Percentiles rank a stretch among this genome's conserved stretches.
These are phyloP conservation scores for Picea engelmannii DNA, from an alignment of 83 land plant genomes.

Conservation along the genomic window DNA sequence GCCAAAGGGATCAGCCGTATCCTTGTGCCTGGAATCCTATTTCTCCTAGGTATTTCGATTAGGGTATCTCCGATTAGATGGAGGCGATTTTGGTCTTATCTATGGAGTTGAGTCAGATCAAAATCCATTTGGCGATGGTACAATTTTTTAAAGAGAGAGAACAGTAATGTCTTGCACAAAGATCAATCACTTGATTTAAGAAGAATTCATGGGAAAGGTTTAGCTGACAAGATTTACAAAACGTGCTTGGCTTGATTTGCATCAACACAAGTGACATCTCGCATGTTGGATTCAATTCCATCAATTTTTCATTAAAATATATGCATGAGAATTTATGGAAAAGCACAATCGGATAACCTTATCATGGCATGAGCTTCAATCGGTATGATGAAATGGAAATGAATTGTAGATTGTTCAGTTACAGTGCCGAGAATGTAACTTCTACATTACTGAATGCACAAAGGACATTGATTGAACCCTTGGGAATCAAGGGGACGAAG, in stretches of 20 bases:
- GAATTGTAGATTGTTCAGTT: background rate
- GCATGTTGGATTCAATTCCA: too few species aligned
- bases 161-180: background rate
- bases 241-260: background rate
- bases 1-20: too few species aligned
- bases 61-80: too few species aligned
- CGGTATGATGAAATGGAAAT: conserved; percentile 3
- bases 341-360: background rate
- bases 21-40: too few species aligned
- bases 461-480: background rate
- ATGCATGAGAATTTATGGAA: background rate
- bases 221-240: background rate
- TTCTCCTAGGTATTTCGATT: too few species aligned
- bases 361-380: background rate
- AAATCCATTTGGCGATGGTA: background rate
- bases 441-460: background rate
- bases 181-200: background rate
- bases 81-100: too few species aligned
- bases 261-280: too few species aligned
- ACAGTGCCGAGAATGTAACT: background rate
- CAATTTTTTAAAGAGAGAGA: background rate
- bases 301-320: too few species aligned
- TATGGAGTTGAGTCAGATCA: background rate
- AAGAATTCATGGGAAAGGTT: background rate
- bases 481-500: too few species aligned